phyloP scores from a whole-genome alignment of 2,329 filamentous ascomycete species.

The Beauveria caledonica region DNA sequence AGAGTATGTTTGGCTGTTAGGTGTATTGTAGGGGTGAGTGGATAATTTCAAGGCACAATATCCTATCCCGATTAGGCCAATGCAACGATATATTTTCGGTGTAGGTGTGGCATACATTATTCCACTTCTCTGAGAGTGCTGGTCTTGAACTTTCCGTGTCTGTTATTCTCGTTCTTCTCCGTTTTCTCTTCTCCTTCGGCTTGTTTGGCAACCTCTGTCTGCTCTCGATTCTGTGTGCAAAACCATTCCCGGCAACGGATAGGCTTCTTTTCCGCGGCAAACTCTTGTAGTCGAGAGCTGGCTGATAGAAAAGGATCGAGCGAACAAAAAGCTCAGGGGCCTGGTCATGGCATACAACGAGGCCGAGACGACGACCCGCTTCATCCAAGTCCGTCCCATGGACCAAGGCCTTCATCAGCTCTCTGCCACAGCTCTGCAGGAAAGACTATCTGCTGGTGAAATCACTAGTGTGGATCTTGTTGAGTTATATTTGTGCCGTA shows the following conservation, averaged over 20 bases:
- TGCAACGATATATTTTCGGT: background rate
- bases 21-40: background rate
- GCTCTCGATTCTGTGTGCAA: background rate
- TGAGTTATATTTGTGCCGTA: background rate
- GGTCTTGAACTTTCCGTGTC: background rate
- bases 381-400: background rate
- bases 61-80: background rate
- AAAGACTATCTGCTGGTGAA: background rate
- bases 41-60: background rate
- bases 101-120: background rate
- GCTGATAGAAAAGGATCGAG: background rate
- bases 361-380: background rate
- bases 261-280: background rate
- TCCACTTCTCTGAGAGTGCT: background rate
- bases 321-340: background rate
- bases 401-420: background rate
- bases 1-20: background rate
- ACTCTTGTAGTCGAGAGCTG: too few relatives aligned
- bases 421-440: slow-evolving; percentile 4
- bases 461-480: slow-evolving; percentile 5
- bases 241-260: background rate
- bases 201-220: background rate
- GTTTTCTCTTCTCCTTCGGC: background rate
- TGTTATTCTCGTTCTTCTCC: background rate
- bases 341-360: background rate